A percentile compares a stretch with the other conserved stretches of the same genome.
Conservation (phyloP, 257 asterid genomes). For the Cruciata laevipes region DNA sequence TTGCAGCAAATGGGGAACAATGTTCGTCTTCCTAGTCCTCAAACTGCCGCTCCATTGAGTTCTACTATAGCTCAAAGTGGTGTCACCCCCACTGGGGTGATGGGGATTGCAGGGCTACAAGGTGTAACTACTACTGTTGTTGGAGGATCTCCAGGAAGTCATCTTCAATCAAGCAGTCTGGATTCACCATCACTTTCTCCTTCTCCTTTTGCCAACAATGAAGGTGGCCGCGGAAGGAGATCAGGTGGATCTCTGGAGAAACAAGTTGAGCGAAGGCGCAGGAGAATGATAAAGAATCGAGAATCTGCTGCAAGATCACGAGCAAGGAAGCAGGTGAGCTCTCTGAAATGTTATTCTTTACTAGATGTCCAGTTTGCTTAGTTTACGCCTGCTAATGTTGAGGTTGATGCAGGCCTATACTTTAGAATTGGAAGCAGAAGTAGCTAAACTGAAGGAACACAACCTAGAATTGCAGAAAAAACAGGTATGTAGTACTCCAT, state of each 20-base stretch:
- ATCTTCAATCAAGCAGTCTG: constrained; percentile 33
- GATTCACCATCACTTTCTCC: constrained; percentile 59
- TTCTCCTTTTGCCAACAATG: constrained; percentile 55
- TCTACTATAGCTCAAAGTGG: constrained; percentile 37
- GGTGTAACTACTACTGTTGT: constrained; percentile 38
- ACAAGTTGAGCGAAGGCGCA: constrained; percentile 46
- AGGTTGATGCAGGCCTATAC: constrained; percentile 64
- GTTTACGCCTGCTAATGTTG: neutral
- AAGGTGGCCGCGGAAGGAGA: constrained; percentile 47
- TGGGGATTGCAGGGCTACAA: constrained; percentile 37
- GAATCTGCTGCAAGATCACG: constrained; percentile 54
- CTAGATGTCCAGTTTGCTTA: neutral
- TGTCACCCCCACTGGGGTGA: constrained; percentile 19
- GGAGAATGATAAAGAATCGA: constrained; percentile 49
- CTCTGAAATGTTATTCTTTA: neutral
- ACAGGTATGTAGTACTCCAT: constrained; percentile 38
- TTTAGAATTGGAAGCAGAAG: constrained; percentile 87
- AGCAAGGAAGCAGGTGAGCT: constrained; percentile 73
- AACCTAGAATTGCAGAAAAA: constrained; percentile 66
- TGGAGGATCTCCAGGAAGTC: constrained; percentile 54
- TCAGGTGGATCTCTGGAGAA: constrained; percentile 32
- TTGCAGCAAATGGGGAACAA: constrained; percentile 36
- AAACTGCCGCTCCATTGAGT: constrained; percentile 31
- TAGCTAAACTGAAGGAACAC: constrained; percentile 64
- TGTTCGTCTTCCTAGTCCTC: constrained; percentile 38